Percentiles rank a stretch among this genome's conserved stretches.
Evolutionary conservation across 1,139 yeast species (phyloP).

Genomic region (Sugiyamaella pinicola): DNA sequence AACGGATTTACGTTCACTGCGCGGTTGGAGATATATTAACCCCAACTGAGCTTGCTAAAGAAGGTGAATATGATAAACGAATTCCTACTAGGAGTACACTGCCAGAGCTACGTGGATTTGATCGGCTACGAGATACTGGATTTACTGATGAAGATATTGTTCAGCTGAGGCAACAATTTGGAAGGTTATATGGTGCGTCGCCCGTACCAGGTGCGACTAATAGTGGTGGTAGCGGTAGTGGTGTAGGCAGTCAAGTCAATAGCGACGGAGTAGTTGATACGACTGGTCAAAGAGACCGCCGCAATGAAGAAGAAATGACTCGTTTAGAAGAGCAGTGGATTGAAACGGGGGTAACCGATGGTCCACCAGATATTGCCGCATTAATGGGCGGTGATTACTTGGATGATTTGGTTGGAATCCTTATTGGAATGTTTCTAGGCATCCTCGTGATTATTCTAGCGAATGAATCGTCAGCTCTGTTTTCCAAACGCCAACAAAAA

Average conservation of each 20-base stretch:
- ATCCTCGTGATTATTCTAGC: slow-evolving; percentile 39
- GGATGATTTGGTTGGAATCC: slow-evolving; percentile 42
- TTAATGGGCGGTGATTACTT: slow-evolving; percentile 40
- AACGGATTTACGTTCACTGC: slow-evolving; percentile 67
- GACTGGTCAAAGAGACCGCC: slow-evolving; percentile 36
- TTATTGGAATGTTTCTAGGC: slow-evolving; percentile 45
- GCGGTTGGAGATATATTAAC: slow-evolving; percentile 72
- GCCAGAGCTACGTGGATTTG: slow-evolving; percentile 84
- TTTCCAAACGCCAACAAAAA: slow-evolving; percentile 39
- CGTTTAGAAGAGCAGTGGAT: slow-evolving; percentile 90
- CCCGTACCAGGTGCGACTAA: slow-evolving; percentile 31
- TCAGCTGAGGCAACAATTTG: slow-evolving; percentile 73
- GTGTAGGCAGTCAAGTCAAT: slow-evolving; percentile 7
- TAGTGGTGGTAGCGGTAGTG: not conserved
- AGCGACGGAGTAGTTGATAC: slow-evolving; percentile 40
- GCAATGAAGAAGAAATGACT: slow-evolving; percentile 31
- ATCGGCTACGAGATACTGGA: slow-evolving; percentile 78
- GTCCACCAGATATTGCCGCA: slow-evolving; percentile 27
- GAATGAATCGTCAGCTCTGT: slow-evolving; percentile 35
- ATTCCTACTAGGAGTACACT: slow-evolving; percentile 54
- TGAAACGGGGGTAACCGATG: slow-evolving; percentile 67
- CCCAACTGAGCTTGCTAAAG: slow-evolving; percentile 60
- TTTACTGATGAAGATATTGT: slow-evolving; percentile 75
- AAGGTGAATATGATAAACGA: slow-evolving; percentile 58
- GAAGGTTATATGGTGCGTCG: slow-evolving; percentile 59